These are phyloP conservation scores for Pseudogymnoascus sp. DNA, from an alignment of 2,329 filamentous ascomycete genomes.

Conservation along the genomic window DNA sequence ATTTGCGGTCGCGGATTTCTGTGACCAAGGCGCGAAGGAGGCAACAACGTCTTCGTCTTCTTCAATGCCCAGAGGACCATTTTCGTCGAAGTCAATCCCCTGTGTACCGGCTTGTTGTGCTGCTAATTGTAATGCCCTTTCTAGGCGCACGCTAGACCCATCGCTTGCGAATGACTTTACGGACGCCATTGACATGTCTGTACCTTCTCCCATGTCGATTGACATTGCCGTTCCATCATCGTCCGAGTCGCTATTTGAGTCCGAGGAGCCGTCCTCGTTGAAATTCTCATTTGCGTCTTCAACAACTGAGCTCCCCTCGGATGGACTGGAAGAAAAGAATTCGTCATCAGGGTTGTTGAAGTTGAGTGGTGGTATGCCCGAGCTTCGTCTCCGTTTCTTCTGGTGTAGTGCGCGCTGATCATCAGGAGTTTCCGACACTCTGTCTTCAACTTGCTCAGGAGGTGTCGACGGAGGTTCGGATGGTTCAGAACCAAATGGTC, in stretches of 20 bases:
- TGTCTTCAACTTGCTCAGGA: slow-evolving; percentile 50
- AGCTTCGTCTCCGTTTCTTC: slow-evolving; percentile 54
- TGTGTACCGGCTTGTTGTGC: slow-evolving; percentile 67
- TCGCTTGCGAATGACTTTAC: slow-evolving; percentile 49
- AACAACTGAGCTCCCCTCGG: slow-evolving; percentile 44
- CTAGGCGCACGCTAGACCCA: slow-evolving; percentile 64
- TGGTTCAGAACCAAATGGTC: slow-evolving; percentile 36
- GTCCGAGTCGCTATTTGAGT: slow-evolving; percentile 47
- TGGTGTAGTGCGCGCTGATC: slow-evolving; percentile 58
- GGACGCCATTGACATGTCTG: slow-evolving; percentile 58
- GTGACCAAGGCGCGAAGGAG: slow-evolving; percentile 65
- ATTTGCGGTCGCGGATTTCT: slow-evolving; percentile 39
- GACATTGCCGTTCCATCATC: slow-evolving; percentile 76
- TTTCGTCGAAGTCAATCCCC: slow-evolving; percentile 49
- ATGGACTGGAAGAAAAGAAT: slow-evolving; percentile 68
- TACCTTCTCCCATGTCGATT: slow-evolving; percentile 60
- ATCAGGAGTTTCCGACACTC: slow-evolving; percentile 51
- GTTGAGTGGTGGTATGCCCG: slow-evolving; percentile 55
- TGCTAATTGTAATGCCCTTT: slow-evolving; percentile 70
- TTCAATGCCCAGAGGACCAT: slow-evolving; percentile 41
- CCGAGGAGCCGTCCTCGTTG: slow-evolving; percentile 33
- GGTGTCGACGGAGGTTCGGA: slow-evolving; percentile 54
- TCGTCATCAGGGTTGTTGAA: slow-evolving; percentile 59
- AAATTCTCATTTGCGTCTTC: slow-evolving; percentile 36
- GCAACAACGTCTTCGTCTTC: slow-evolving; percentile 64